phyloP scores from a whole-genome alignment of 441 rosid species.

The Viola pubescens region DNA sequence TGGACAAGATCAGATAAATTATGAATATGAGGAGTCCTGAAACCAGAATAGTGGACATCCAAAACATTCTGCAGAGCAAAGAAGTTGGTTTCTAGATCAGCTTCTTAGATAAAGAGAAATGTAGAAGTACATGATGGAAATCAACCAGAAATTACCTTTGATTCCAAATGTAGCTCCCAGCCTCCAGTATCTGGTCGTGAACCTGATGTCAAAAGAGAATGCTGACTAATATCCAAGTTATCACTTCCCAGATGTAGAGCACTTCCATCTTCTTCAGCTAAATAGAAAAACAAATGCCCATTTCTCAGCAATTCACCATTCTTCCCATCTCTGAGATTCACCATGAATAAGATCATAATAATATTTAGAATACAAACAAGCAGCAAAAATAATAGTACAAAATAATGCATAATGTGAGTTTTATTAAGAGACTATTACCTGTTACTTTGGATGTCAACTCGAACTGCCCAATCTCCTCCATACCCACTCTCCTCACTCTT shows the following conservation, averaged over 20 bases:
- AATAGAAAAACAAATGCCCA: conserved; percentile 80
- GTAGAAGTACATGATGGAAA: background rate
- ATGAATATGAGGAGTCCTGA: conserved; percentile 90
- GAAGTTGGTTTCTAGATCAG: conserved; percentile 20
- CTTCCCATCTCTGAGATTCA: conserved; percentile 31
- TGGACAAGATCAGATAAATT: conserved; percentile 89
- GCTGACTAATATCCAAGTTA: conserved; percentile 29
- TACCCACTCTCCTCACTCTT: conserved; percentile 64
- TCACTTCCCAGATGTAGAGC: conserved; percentile 47
- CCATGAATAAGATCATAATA: conserved; percentile 7
- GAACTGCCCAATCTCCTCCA: conserved; percentile 98
- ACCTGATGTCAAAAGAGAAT: conserved; percentile 80
- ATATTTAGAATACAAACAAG: background rate
- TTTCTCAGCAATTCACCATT: conserved; percentile 44
- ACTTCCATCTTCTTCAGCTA: conserved; percentile 87
- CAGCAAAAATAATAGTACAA: background rate
- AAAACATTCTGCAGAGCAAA: conserved; percentile 45
- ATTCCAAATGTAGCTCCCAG: conserved; percentile 87
- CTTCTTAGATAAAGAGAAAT: conserved; percentile 14
- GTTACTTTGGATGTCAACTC: conserved; percentile 43
- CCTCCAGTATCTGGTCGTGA: conserved; percentile 60
- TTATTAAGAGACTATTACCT: conserved; percentile 34
- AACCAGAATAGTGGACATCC: conserved; percentile 83
- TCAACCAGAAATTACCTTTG: conserved; percentile 38
- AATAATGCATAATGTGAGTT: too few relatives aligned